Evolutionary conservation across 352 stramenopile species (phyloP), one percentile per base, ranked within the genome.

Genomic region (Pythium vanterpoolii): DNA sequence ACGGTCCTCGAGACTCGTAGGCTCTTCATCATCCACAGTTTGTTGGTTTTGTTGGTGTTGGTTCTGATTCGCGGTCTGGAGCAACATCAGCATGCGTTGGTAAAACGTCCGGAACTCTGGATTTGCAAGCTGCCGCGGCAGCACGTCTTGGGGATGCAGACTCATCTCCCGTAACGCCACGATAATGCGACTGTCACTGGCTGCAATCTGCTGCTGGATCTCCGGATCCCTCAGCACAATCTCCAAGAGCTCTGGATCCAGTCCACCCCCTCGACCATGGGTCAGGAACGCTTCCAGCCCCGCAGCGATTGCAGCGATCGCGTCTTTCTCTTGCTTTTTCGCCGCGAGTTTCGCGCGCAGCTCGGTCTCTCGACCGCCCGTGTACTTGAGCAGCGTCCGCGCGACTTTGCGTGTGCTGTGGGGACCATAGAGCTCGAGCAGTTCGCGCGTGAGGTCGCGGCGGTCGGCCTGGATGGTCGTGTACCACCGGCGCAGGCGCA

Each of bases 101-200:
- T 90, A 90, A 46, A 90, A 90, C 4, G 57, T 55, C 21, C 76
- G 73, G 26, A 90, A 43, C 14, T 68, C 54, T 16, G 71, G 62
- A 16, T 87, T 69, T 8, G 49, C 48, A 18, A 90, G 63, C 49
- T 90, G 80, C 47, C 39, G 49, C n/a, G 62, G 39, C 3, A 90
- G 67, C 18, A 82, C 66, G 10, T 72, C 51, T 11, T 67, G 50
- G 8, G 80, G 78, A 21, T 83, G 76, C 60, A 90, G 60, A 55
- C 80, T 87, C 74, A 90, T 86, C 39, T 90, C 80, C 23, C 80
- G 71, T 33, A 90, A 52, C 19, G 80, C 80, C 16, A 66, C 34
- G 1, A 88, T 69, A 28, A 90, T 72, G 19, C 71, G 67, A 26
- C 77, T 72, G 28, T 84, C 72, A 21, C 67, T 60, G 38, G 76